Conservation (phyloP, 108 stramenopile genomes). For the Cyclostephanos invisitatus region DNA sequence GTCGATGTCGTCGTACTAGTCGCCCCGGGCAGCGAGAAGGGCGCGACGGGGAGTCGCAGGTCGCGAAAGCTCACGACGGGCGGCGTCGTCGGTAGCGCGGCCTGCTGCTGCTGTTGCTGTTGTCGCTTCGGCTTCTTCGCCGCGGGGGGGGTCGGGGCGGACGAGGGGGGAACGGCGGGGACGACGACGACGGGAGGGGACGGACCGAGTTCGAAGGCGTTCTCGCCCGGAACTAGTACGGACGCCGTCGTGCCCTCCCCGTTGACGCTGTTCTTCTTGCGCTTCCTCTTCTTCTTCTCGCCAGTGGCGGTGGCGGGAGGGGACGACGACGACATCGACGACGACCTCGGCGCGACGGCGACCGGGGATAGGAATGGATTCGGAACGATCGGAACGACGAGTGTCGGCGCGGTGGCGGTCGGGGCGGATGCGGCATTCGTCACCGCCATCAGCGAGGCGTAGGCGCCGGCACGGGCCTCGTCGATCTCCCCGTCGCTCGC, state of each 20-base stretch:
- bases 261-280: constrained; percentile 36
- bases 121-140: constrained; percentile 39
- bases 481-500: constrained; percentile 63
- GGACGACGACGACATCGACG: constrained; percentile 16
- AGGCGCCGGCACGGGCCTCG: constrained; percentile 43
- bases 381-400: too few relatives aligned
- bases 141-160: constrained; percentile 29
- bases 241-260: constrained; percentile 6
- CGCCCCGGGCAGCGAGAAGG: constrained; percentile 60
- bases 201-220: constrained; percentile 15
- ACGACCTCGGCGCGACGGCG: not conserved
- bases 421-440: constrained; percentile 9
- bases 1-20: not conserved
- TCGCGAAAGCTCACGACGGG: constrained; percentile 44
- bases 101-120: constrained; percentile 10
- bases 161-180: too few relatives aligned
- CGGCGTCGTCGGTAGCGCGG: constrained; percentile 22
- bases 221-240: constrained; percentile 39
- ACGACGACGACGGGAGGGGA: constrained; percentile 5
- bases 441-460: constrained; percentile 32
- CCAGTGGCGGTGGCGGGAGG: constrained; percentile 20
- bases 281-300: constrained; percentile 48
- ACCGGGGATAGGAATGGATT: constrained; percentile 8
- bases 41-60: constrained; percentile 73
- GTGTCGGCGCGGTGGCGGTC: not conserved